These are phyloP conservation scores for Geotrichum aggregatum DNA, from an alignment of 1,139 yeast species.

Conservation along the genomic window DNA sequence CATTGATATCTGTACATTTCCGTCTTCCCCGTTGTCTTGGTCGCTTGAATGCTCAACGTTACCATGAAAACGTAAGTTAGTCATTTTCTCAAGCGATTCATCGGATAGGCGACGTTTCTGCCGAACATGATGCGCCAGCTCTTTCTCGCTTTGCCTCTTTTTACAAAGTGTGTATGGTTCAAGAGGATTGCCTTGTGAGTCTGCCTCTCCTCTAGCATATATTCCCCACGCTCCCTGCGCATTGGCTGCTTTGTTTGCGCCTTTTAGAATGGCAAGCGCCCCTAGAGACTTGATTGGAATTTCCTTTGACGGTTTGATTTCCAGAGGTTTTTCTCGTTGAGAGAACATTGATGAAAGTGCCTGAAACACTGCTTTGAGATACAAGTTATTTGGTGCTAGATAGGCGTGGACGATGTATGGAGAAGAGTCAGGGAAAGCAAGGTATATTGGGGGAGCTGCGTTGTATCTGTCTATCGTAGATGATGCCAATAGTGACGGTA, in stretches of 20 bases:
- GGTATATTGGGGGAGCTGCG: constrained; percentile 49
- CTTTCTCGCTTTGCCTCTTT: constrained; percentile 22
- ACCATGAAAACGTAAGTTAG: constrained; percentile 19
- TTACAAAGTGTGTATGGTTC: constrained; percentile 6
- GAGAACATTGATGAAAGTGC: constrained; percentile 53
- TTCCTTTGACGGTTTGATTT: constrained; percentile 37
- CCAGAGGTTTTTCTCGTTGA: constrained; percentile 37
- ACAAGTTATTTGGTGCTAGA: constrained; percentile 35
- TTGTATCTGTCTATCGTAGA: constrained; percentile 45
- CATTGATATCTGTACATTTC: constrained; percentile 11
- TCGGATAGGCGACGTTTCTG: constrained; percentile 1
- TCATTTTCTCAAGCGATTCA: constrained; percentile 7
- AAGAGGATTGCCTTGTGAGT: constrained; percentile 18
- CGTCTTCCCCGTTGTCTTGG: neutral
- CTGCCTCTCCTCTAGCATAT: constrained; percentile 31
- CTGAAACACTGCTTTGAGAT: constrained; percentile 54
- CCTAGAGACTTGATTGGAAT: constrained; percentile 53
- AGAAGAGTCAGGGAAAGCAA: constrained; percentile 65
- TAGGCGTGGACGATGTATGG: constrained; percentile 57
- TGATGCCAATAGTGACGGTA: constrained; percentile 25
- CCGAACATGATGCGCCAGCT: constrained; percentile 9
- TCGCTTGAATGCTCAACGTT: constrained; percentile 6
- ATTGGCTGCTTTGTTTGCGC: constrained; percentile 44
- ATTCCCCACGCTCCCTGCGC: constrained; percentile 33
- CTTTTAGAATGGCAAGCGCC: constrained; percentile 54